Percentiles rank a stretch among this genome's conserved stretches.
These are phyloP conservation scores for Sphaerosporella brunnea DNA, from an alignment of 495 filamentous ascomycete species.

Conservation along the genomic window DNA sequence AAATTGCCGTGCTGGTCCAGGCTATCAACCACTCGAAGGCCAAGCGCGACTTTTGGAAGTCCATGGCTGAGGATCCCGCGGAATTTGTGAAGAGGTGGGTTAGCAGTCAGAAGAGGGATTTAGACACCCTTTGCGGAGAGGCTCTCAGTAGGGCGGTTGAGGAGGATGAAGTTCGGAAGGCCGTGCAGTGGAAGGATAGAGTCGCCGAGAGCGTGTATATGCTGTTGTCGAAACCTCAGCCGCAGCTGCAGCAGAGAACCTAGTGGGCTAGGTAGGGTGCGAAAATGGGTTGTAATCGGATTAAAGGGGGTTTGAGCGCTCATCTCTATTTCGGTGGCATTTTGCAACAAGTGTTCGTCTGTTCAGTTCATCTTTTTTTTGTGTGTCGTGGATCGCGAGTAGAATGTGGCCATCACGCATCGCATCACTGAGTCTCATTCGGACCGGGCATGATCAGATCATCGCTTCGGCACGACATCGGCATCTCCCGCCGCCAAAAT, in stretches of 20 bases:
- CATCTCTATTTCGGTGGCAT: too few relatives aligned
- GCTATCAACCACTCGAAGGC: constrained; percentile 61
- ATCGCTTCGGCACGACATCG: too few relatives aligned
- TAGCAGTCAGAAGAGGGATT: constrained; percentile 68
- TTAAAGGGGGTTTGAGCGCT: too few relatives aligned
- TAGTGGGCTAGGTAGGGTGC: constrained; percentile 9
- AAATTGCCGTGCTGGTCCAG: constrained; percentile 62
- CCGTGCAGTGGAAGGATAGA: constrained; percentile 34
- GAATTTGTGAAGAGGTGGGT: constrained; percentile 70
- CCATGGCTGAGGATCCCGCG: constrained; percentile 61
- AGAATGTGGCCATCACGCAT: too few relatives aligned
- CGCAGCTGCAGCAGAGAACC: too few relatives aligned
- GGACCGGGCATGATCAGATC: too few relatives aligned
- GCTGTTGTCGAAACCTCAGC: constrained; percentile 18
- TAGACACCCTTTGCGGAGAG: constrained; percentile 81
- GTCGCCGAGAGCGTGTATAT: constrained; percentile 25
- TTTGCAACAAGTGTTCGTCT: too few relatives aligned
- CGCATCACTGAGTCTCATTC: too few relatives aligned
- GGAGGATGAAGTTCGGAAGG: constrained; percentile 35
- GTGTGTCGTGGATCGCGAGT: too few relatives aligned
- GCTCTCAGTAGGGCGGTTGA: constrained; percentile 49
- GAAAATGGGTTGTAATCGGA: too few relatives aligned
- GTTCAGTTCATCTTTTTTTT: too few relatives aligned
- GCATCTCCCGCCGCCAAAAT: too few relatives aligned
- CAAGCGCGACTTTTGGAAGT: constrained; percentile 65